Percentiles rank a stretch among this genome's conserved stretches.
Conservation (phyloP, 2,329 filamentous ascomycete species). For the Falciphora oryzae region DNA sequence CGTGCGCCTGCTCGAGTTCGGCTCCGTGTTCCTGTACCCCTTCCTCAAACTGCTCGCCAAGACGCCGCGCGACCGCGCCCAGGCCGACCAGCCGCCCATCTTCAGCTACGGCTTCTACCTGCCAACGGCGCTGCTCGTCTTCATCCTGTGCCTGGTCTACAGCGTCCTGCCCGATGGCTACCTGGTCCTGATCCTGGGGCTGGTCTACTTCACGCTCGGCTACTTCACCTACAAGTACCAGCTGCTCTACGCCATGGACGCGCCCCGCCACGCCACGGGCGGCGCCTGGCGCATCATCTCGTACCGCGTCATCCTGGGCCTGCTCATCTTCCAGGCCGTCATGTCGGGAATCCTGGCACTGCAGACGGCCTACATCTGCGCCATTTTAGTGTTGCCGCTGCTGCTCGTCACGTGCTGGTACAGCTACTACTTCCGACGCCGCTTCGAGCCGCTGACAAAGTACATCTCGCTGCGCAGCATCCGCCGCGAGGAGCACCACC, state of each 20-base stretch:
- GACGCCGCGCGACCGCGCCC: slow-evolving; percentile 83
- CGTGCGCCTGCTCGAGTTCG: slow-evolving; percentile 85
- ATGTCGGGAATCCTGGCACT: slow-evolving; percentile 83
- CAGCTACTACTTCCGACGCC: slow-evolving; percentile 70
- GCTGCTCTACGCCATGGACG: slow-evolving; percentile 95
- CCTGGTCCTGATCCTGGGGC: slow-evolving; percentile 73
- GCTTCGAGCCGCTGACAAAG: slow-evolving; percentile 82
- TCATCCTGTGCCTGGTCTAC: slow-evolving; percentile 95
- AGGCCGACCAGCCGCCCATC: slow-evolving; percentile 72
- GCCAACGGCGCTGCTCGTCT: slow-evolving; percentile 84
- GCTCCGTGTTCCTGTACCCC: slow-evolving; percentile 77
- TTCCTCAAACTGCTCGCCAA: slow-evolving; percentile 71
- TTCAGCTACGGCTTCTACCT: slow-evolving; percentile 97
- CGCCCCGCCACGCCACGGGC: slow-evolving; percentile 89
- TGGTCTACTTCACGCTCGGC: slow-evolving; percentile 77
- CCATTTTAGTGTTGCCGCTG: slow-evolving; percentile 69
- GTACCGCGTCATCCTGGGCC: slow-evolving; percentile 78
- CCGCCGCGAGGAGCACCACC: slow-evolving; percentile 39
- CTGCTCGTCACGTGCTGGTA: slow-evolving; percentile 83
- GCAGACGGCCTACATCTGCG: slow-evolving; percentile 65
- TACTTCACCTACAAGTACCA: slow-evolving; percentile 97
- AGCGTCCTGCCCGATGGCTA: slow-evolving; percentile 77
- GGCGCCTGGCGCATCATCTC: slow-evolving; percentile 96
- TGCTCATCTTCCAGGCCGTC: slow-evolving; percentile 84
- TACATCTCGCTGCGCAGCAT: slow-evolving; percentile 92